Percentiles rank a stretch among this genome's conserved stretches.
phyloP scores from a whole-genome alignment of 352 stramenopile genomes.

The Phytopythium aichiense region DNA sequence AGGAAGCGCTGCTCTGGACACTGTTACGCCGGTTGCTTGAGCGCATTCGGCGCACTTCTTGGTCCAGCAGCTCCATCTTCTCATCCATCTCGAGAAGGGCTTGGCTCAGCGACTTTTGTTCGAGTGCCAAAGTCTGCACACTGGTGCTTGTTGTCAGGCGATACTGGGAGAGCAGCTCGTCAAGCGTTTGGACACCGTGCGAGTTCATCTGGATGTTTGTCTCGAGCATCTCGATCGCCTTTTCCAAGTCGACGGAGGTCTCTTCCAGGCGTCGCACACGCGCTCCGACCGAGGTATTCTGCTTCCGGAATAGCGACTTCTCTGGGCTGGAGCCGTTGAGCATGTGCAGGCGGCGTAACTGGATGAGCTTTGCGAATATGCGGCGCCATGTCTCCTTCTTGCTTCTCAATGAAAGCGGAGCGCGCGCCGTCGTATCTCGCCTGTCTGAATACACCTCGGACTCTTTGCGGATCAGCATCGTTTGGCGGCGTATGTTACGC shows the following conservation, averaged over 20 bases:
- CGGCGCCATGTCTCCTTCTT: conserved; percentile 29
- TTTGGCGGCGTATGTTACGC: conserved; percentile 20
- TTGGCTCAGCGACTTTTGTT: conserved; percentile 34
- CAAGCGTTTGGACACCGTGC: conserved; percentile 31
- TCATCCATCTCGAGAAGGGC: conserved; percentile 50
- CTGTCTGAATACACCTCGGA: conserved; percentile 7
- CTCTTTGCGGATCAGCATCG: conserved; percentile 20
- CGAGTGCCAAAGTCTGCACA: conserved; percentile 36
- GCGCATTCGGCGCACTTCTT: conserved; percentile 49
- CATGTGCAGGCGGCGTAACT: conserved; percentile 47
- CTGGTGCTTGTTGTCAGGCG: conserved; percentile 33
- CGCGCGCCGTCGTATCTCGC: background rate
- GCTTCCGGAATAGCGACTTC: conserved; percentile 44
- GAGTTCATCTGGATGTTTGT: conserved; percentile 30
- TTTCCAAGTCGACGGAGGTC: conserved; percentile 38
- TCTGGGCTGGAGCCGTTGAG: conserved; percentile 49
- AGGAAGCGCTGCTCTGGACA: conserved; percentile 18
- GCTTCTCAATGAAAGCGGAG: background rate
- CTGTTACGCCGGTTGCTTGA: conserved; percentile 34
- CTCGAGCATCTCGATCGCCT: conserved; percentile 47
- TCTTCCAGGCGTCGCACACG: conserved; percentile 61
- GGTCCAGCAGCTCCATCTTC: conserved; percentile 47
- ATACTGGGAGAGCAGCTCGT: conserved; percentile 31
- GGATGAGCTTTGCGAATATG: conserved; percentile 49
- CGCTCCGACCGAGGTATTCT: conserved; percentile 62